A percentile compares a stretch with the other conserved stretches of the same genome.
Evolutionary conservation across 2,329 filamentous ascomycete species (phyloP).

Genomic region (Myriosclerotinia duriaeana): DNA sequence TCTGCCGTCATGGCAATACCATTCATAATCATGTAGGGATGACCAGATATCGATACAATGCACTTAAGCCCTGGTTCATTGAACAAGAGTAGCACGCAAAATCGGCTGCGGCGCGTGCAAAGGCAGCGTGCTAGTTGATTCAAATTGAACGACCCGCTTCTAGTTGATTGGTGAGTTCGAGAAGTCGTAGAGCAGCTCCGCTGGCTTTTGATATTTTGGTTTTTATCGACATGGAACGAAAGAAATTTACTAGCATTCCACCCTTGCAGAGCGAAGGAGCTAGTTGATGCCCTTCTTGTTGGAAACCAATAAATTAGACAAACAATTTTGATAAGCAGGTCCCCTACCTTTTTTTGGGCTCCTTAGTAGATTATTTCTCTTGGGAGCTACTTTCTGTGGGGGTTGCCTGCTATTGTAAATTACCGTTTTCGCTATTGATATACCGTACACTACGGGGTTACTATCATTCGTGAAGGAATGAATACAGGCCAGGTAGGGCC

Average conservation of each 20-base stretch:
- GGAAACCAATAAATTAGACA: not conserved
- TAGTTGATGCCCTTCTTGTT: not conserved
- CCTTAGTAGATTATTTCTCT: not conserved
- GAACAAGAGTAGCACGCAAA: not conserved
- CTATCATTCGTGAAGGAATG: constrained; percentile 3
- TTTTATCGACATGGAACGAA: not conserved
- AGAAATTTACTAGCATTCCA: not conserved
- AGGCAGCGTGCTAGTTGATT: not conserved
- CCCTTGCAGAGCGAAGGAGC: constrained; percentile 2
- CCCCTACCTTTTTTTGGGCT: not conserved
- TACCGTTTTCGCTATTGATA: not conserved
- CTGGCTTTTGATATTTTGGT: not conserved
- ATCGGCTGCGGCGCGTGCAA: not conserved
- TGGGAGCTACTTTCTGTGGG: not conserved
- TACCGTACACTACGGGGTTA: not conserved
- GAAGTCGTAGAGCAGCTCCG: not conserved
- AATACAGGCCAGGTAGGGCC: not conserved
- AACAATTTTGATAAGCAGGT: not conserved
- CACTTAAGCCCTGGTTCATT: not conserved
- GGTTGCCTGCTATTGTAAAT: not conserved
- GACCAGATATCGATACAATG: not conserved
- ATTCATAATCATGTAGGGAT: not conserved
- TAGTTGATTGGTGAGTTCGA: not conserved
- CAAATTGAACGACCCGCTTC: constrained; percentile 15
- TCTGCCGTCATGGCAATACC: not conserved